phyloP scores from a whole-genome alignment of 768 basidiomycete genomes.

The Clathrus columnatus region DNA sequence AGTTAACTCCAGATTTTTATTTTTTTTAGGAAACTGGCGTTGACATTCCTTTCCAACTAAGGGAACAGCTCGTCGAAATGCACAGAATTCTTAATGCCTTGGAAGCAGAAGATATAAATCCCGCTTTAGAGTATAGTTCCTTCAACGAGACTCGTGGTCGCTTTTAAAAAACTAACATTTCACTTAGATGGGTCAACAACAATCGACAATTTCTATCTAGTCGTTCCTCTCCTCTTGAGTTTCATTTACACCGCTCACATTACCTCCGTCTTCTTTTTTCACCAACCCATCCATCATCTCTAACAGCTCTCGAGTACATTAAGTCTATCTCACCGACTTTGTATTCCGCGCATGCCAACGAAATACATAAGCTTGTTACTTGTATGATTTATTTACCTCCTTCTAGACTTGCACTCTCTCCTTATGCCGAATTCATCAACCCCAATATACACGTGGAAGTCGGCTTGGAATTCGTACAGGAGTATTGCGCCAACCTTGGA shows the following conservation, averaged over 20 bases:
- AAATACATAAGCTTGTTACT: conserved; percentile 63
- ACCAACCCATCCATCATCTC: conserved; percentile 46
- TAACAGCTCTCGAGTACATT: conserved; percentile 67
- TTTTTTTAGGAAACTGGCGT: conserved; percentile 54
- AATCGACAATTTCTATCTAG: conserved; percentile 58
- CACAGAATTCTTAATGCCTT: conserved; percentile 65
- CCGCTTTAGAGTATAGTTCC: conserved; percentile 79
- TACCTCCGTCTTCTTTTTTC: conserved; percentile 72
- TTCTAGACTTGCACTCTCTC: conserved; percentile 53
- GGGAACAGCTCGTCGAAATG: conserved; percentile 55
- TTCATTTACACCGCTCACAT: conserved; percentile 83
- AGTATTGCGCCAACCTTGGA: conserved; percentile 79
- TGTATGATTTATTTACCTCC: conserved; percentile 66
- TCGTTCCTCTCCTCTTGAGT: conserved; percentile 77
- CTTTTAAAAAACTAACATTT: conserved; percentile 4
- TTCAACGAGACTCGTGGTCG: no score
- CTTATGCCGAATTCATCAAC: conserved; percentile 66
- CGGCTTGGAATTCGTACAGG: conserved; percentile 75
- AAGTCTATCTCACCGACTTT: conserved; percentile 55
- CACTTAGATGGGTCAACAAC: conserved; percentile 65
- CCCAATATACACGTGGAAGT: conserved; percentile 69
- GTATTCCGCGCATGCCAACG: conserved; percentile 48
- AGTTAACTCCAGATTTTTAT: conserved; percentile 5
- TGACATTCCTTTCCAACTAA: conserved; percentile 42
- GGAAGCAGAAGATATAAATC: conserved; percentile 53